These are phyloP conservation scores for Aspergillus egyptiacus DNA, from an alignment of 495 filamentous ascomycete species.

Conservation along the genomic window DNA sequence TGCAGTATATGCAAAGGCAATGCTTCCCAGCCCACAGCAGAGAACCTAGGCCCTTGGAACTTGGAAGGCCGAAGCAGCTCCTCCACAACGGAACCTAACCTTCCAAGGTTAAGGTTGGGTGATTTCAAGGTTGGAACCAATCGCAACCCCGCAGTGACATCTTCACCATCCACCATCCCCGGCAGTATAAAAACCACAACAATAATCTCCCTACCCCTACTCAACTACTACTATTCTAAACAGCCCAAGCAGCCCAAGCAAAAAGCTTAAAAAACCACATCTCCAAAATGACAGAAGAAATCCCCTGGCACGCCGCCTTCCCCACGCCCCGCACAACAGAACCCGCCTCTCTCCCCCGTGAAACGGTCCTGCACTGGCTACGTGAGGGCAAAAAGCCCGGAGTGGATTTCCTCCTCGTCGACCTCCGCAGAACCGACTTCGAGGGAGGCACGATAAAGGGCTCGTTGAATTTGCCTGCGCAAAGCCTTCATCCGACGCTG, in stretches of 20 bases:
- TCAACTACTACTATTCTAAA: neutral
- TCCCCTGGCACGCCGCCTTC: slow-evolving; percentile 43
- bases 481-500: slow-evolving; percentile 55
- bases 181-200: neutral
- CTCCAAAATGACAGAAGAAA: neutral
- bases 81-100: too few species aligned
- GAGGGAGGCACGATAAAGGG: slow-evolving; percentile 64
- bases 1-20: too few species aligned
- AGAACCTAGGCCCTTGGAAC: too few species aligned
- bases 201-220: too few species aligned
- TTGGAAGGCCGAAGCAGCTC: too few species aligned
- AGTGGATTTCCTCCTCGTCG: slow-evolving; percentile 55
- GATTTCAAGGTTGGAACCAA: too few species aligned
- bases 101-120: too few species aligned
- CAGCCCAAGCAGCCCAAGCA: neutral
- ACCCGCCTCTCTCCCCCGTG: slow-evolving; percentile 30
- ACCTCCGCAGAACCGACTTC: slow-evolving; percentile 56
- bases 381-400: slow-evolving; percentile 32
- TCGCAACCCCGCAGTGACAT: slow-evolving; percentile 8
- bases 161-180: neutral
- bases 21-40: too few species aligned
- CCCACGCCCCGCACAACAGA: slow-evolving; percentile 30
- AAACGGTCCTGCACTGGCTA: slow-evolving; percentile 37
- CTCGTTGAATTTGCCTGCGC: slow-evolving; percentile 67
- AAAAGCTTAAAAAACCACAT: neutral